phyloP scores from a whole-genome alignment of 2,329 filamentous ascomycete species.

The Epichloe glyceriae region DNA sequence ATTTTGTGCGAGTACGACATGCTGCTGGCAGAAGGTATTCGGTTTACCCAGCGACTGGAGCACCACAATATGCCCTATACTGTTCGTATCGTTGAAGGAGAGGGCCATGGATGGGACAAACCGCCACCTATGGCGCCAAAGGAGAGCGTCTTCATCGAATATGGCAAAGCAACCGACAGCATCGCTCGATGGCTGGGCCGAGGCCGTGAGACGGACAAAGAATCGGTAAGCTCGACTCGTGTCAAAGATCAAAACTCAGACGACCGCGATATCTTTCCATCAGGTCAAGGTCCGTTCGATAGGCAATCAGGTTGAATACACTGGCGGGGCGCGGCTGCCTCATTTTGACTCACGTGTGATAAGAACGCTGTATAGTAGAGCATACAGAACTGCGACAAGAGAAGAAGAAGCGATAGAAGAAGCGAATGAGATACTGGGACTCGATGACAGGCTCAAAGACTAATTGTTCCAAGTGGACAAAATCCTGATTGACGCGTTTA shows the following conservation, averaged over 20 bases:
- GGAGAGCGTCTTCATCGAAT: constrained; percentile 31
- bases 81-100: constrained; percentile 30
- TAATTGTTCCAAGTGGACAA: too few relatives aligned
- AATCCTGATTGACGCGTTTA: too few relatives aligned
- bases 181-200: constrained; percentile 30
- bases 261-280: constrained; percentile 20
- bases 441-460: too few relatives aligned
- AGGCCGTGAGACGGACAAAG: constrained; percentile 22
- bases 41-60: constrained; percentile 46
- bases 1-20: constrained; percentile 55
- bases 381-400: too few relatives aligned
- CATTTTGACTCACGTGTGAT: neutral
- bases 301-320: neutral
- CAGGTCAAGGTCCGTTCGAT: constrained; percentile 19
- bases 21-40: constrained; percentile 46
- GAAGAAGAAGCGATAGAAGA: too few relatives aligned
- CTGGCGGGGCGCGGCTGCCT: neutral
- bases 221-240: constrained; percentile 22
- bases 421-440: too few relatives aligned
- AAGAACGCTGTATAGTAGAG: neutral
- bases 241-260: constrained; percentile 18
- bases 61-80: constrained; percentile 19
- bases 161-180: constrained; percentile 27
- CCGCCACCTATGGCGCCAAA: constrained; percentile 31
- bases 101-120: constrained; percentile 37